These are phyloP conservation scores for Pichia manshurica DNA, from an alignment of 805 yeast genomes.

Conservation along the genomic window DNA sequence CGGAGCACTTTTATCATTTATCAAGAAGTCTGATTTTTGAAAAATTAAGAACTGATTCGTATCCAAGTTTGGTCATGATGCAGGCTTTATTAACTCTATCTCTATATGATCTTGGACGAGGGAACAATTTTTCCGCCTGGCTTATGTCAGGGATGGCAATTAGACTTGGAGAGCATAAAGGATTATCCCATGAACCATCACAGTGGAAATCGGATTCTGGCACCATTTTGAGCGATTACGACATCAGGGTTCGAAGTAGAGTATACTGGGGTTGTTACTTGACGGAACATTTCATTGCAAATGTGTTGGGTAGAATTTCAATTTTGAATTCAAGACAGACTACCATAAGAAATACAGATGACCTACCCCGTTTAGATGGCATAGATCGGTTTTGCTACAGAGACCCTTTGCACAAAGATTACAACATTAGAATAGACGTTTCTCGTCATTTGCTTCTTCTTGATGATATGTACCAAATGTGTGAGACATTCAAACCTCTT, in stretches of 20 bases:
- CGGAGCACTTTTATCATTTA: constrained; percentile 36
- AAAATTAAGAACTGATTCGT: constrained; percentile 20
- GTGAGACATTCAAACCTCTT: background rate
- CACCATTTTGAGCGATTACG: constrained; percentile 19
- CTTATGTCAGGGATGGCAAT: constrained; percentile 55
- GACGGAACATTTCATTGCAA: constrained; percentile 30
- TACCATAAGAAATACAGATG: background rate
- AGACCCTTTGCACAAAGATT: background rate
- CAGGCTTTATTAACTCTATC: constrained; percentile 55
- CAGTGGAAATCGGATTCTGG: constrained; percentile 26
- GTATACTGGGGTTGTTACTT: constrained; percentile 1
- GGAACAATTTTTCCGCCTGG: constrained; percentile 52
- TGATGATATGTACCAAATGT: background rate
- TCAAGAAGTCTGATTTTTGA: constrained; percentile 38
- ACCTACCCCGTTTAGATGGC: background rate
- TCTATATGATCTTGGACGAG: constrained; percentile 55
- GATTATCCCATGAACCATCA: constrained; percentile 53
- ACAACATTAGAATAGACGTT: background rate
- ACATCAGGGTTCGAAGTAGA: background rate
- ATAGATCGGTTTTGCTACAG: background rate
- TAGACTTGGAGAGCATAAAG: constrained; percentile 56
- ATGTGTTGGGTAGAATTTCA: constrained; percentile 49
- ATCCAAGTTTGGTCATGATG: constrained; percentile 45
- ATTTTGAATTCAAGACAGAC: background rate
- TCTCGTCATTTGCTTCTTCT: background rate